These are phyloP conservation scores for Mucor mucedo DNA, from an alignment of 371 early-diverging fungal species.

Conservation along the genomic window DNA sequence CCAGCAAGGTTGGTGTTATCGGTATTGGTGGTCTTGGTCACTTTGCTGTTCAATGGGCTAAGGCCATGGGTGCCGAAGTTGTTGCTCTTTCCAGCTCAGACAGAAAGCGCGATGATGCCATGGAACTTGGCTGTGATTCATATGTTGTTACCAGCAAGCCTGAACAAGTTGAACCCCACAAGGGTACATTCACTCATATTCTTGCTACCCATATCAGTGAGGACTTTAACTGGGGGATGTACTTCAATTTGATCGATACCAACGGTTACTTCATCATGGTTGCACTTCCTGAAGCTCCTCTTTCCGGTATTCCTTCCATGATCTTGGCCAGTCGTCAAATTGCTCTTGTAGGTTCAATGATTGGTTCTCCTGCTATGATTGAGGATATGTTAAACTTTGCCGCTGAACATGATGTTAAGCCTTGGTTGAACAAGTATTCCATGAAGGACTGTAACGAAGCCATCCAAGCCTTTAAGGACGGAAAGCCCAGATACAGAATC, in stretches of 20 bases:
- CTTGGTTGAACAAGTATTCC: constrained; percentile 62
- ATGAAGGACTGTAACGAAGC: constrained; percentile 45
- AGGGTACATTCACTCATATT: constrained; percentile 31
- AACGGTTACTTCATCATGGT: constrained; percentile 59
- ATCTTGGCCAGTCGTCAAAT: constrained; percentile 43
- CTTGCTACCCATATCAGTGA: constrained; percentile 50
- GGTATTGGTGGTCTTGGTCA: constrained; percentile 75
- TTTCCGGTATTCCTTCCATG: constrained; percentile 40
- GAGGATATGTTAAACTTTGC: constrained; percentile 69
- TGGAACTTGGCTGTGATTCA: constrained; percentile 36
- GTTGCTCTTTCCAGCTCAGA: constrained; percentile 41
- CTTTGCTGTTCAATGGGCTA: constrained; percentile 63
- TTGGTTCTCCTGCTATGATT: constrained; percentile 59
- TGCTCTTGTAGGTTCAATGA: constrained; percentile 65
- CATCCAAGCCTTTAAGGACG: constrained; percentile 28
- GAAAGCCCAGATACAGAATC: constrained; percentile 27
- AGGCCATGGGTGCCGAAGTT: constrained; percentile 69
- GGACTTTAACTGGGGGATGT: constrained; percentile 33
- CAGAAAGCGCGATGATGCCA: constrained; percentile 41
- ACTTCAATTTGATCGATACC: constrained; percentile 34
- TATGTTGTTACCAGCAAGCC: constrained; percentile 29
- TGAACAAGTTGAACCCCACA: constrained; percentile 17
- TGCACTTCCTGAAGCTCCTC: constrained; percentile 64
- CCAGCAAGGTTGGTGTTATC: constrained; percentile 60
- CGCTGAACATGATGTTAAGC: constrained; percentile 60